These are phyloP conservation scores for Trypanosoma melophagium DNA, from an alignment of 208 protist species.

Conservation along the genomic window DNA sequence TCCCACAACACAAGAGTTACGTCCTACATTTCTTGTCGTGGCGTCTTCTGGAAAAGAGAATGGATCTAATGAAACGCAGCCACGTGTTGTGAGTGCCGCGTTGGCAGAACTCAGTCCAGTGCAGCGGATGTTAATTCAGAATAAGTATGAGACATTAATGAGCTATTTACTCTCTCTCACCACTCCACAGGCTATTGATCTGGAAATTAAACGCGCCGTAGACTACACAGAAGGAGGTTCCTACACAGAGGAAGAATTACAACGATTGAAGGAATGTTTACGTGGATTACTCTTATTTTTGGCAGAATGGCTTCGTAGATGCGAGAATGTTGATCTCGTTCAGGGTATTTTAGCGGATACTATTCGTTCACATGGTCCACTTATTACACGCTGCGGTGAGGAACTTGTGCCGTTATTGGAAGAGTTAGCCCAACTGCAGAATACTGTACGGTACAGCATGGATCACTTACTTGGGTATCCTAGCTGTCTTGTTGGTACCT, in stretches of 20 bases:
- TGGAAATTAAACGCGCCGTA: constrained; percentile 69
- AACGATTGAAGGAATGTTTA: constrained; percentile 50
- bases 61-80: not conserved
- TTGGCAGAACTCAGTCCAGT: constrained; percentile 51
- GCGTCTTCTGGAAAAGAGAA: constrained; percentile 32
- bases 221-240: constrained; percentile 64
- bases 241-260: constrained; percentile 69
- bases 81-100: constrained; percentile 33
- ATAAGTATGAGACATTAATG: constrained; percentile 66
- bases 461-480: constrained; percentile 80
- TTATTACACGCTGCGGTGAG: constrained; percentile 64
- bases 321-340: constrained; percentile 74
- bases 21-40: constrained; percentile 80
- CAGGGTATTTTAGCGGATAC: constrained; percentile 78
- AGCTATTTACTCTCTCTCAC: constrained; percentile 41
- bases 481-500: constrained; percentile 56
- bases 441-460: constrained; percentile 57
- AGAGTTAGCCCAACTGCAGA: constrained; percentile 63
- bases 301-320: constrained; percentile 43
- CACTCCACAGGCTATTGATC: constrained; percentile 71
- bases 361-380: constrained; percentile 56
- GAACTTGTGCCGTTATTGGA: constrained; percentile 38
- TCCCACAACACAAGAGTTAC: constrained; percentile 76
- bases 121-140: constrained; percentile 63
- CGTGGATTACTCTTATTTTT: constrained; percentile 58